Base-by-base conservation (phyloP, 2,329 filamentous ascomycete genomes). In the Arthrobotrys sinensis region DNA sequence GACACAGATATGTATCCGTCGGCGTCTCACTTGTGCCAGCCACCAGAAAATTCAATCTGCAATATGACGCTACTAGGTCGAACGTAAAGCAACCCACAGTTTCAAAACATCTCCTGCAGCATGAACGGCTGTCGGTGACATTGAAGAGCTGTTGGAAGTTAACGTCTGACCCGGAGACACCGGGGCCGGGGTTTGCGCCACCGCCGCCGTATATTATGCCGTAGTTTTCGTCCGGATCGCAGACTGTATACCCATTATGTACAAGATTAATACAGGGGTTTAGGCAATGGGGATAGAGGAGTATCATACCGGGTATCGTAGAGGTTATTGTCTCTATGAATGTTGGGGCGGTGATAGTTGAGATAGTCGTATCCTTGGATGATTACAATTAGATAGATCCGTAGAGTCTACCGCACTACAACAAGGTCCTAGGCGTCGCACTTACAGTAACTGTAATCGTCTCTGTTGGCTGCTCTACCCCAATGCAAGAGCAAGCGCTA, bases 401-500 rank as follows among this genome's bases (percentile, higher is more conserved):
- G n/a, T n/a, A n/a, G 12, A 12, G 24, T 6, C 16, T 6, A 53
- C 6, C 1, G 2, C n/a, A 21, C 5, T 10, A 34, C 50, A n/a
- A 55, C n/a, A 40, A 21, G 12, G 4, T 34, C 7, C n/a, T 40
- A 3, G 2, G 52, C n/a, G 2, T 8, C 16, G 2, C 12, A 28
- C 55, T 43, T 43, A 65, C 43, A 28, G 62, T 65, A 21, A 38
- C 43, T 6, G 62, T 65, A n/a, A 65, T 65, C 2, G 62, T 65
- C 16, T 28, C 46, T 14, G 45, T 50, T 1, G 62, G 62, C n/a
- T 48, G 43, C 7, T 19, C 62, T 2, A 65, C 45, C 12, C 43
- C 46, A 16, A 65, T 65, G 24, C 62, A 65, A 19, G 62, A 65
- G 11, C 62, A 65, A 14, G 62, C 62, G 32, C 62, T 65, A 8